phyloP scores from a whole-genome alignment of 768 basidiomycete species.

The Gloeophyllum trabeum region DNA sequence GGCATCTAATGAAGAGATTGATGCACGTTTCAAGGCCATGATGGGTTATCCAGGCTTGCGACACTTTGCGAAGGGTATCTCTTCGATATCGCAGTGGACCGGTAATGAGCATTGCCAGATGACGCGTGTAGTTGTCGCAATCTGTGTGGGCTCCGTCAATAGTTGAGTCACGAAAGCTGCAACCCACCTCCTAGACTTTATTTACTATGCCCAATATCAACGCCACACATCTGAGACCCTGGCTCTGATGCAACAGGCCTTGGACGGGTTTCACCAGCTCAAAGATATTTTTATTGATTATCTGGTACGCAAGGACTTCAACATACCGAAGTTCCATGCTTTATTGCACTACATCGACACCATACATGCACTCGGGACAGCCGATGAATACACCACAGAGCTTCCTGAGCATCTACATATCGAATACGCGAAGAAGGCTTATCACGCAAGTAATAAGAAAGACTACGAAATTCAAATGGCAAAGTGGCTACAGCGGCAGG shows the following conservation, averaged over 20 bases:
- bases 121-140: conserved; percentile 12
- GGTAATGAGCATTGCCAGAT: conserved; percentile 29
- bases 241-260: conserved; percentile 5
- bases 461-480: conserved; percentile 26
- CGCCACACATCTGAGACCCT: conserved; percentile 12
- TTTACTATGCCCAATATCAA: conserved; percentile 16
- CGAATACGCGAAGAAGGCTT: conserved; percentile 25
- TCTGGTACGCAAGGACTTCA: conserved; percentile 15
- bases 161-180: conserved; percentile 11
- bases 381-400: conserved; percentile 17
- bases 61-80: conserved; percentile 32
- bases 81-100: conserved; percentile 27
- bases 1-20: conserved; percentile 20
- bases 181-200: conserved; percentile 16
- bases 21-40: conserved; percentile 21
- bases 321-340: conserved; percentile 19
- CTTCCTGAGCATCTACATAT: conserved; percentile 27
- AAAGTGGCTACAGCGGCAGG: conserved; percentile 21
- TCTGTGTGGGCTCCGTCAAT: conserved; percentile 13
- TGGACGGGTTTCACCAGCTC: conserved; percentile 13
- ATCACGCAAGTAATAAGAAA: conserved; percentile 14
- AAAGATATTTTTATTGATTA: conserved; percentile 15
- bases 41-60: conserved; percentile 20
- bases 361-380: conserved; percentile 11
- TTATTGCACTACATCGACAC: conserved; percentile 11